Percentiles rank a stretch among this genome's conserved stretches.
Conservation (phyloP, 2,329 filamentous ascomycete genomes). For the Fusarium newnesense region DNA sequence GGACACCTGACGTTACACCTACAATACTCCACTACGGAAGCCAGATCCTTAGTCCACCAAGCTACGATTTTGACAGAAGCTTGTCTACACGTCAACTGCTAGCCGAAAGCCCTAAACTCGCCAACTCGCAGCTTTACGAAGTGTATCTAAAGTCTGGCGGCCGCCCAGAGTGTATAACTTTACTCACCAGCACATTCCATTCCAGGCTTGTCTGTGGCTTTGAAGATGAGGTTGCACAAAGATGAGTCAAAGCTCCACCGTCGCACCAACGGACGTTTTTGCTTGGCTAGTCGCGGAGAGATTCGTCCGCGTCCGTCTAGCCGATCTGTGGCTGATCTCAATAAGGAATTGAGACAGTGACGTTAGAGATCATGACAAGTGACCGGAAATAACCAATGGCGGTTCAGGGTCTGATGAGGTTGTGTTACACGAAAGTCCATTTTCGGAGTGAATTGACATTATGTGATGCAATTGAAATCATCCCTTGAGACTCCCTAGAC, state of each 20-base stretch:
- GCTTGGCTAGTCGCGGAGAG: neutral
- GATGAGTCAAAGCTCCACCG: neutral
- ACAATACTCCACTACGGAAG: neutral
- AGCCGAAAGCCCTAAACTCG: neutral
- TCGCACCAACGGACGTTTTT: neutral
- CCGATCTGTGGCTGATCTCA: neutral
- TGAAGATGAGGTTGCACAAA: constrained; percentile 2
- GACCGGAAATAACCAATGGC: neutral
- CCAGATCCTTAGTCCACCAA: neutral
- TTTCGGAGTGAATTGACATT: too few species aligned
- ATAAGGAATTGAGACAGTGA: neutral
- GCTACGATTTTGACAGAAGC: constrained; percentile 7
- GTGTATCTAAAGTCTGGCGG: neutral
- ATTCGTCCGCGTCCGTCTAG: constrained; percentile 4
- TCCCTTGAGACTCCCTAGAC: too few species aligned
- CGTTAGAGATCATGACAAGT: neutral
- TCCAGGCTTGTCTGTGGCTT: neutral
- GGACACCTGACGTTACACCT: neutral
- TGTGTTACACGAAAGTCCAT: neutral
- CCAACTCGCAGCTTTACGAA: neutral
- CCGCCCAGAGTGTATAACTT: neutral
- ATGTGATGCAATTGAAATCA: neutral
- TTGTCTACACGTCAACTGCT: neutral
- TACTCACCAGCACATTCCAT: neutral
- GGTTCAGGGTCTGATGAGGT: too few species aligned